Evolutionary conservation across 257 asterid species (phyloP).

Genomic region (Agastache rugosa): DNA sequence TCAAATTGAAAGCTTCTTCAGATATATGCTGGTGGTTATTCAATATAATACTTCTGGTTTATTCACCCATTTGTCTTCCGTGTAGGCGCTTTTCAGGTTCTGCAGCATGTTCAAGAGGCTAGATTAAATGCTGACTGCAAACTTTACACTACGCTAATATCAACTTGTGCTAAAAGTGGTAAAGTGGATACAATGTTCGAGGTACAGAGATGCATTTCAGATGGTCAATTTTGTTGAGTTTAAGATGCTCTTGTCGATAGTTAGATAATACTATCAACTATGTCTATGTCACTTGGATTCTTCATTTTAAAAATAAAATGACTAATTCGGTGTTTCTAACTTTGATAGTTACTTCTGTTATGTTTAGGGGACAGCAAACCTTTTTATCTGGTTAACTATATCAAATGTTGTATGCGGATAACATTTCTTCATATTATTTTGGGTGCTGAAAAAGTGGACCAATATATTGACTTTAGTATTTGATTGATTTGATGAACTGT

Average conservation of each 20-base stretch:
- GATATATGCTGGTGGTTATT: slow-evolving; percentile 21
- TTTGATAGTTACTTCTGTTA: slow-evolving; percentile 2
- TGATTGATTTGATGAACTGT: slow-evolving; percentile 6
- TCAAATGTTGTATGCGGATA: slow-evolving; percentile 19
- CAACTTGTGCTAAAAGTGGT: slow-evolving; percentile 97
- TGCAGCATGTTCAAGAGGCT: slow-evolving; percentile 73
- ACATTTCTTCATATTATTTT: slow-evolving; percentile 15
- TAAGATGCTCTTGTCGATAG: slow-evolving; percentile 24
- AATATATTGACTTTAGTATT: background rate
- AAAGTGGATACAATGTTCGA: slow-evolving; percentile 95
- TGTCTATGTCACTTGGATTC: background rate
- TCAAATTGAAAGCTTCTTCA: slow-evolving; percentile 16
- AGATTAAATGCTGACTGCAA: slow-evolving; percentile 87
- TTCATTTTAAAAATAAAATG: slow-evolving; percentile 16
- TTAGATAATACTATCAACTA: background rate
- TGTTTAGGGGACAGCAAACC: background rate
- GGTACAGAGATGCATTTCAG: slow-evolving; percentile 51
- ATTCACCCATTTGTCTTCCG: slow-evolving; percentile 36
- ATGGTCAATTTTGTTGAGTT: slow-evolving; percentile 33
- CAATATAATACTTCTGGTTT: slow-evolving; percentile 23
- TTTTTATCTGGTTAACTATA: slow-evolving; percentile 29
- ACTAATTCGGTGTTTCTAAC: slow-evolving; percentile 16
- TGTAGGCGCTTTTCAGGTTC: slow-evolving; percentile 84
- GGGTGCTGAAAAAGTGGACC: slow-evolving; percentile 6
- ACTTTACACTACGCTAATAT: slow-evolving; percentile 90